Conservation (phyloP, 176 grass and related monocot species). For the Ampelocalamus luodianensis region DNA sequence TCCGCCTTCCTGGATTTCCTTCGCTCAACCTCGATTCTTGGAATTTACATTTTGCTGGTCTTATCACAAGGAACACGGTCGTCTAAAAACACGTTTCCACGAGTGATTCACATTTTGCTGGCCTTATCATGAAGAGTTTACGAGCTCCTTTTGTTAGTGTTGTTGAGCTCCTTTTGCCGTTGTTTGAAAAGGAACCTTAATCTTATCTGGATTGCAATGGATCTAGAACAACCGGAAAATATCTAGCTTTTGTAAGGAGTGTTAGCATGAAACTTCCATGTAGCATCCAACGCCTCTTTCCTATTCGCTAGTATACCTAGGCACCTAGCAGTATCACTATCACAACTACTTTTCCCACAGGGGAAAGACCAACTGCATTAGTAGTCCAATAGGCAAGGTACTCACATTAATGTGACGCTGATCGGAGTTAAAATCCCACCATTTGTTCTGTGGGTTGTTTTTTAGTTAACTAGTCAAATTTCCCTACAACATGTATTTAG, state of each 20-base stretch:
- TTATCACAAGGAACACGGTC: background rate
- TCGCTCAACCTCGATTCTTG: background rate
- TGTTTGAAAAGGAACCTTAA: background rate
- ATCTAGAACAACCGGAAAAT: background rate
- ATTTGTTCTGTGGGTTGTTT: no score
- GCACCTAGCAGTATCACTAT: background rate
- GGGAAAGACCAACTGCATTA: no score
- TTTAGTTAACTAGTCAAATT: no score
- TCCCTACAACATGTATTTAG: background rate
- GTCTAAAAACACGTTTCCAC: no score
- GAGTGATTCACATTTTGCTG: no score
- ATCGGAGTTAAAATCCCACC: background rate
- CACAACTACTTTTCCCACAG: background rate
- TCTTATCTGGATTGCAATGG: background rate
- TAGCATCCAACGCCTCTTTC: background rate
- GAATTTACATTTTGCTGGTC: background rate
- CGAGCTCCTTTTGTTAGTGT: background rate
- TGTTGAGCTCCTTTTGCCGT: background rate
- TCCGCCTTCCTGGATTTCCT: background rate
- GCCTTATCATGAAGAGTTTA: no score
- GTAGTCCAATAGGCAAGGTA: background rate
- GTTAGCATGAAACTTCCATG: slow-evolving; percentile 27
- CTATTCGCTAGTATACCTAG: background rate
- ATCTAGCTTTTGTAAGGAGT: background rate
- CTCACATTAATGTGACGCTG: background rate